Percentiles rank a stretch among this genome's conserved stretches.
phyloP scores from a whole-genome alignment of 176 grass and related monocot genomes.

The Triticum urartu region DNA sequence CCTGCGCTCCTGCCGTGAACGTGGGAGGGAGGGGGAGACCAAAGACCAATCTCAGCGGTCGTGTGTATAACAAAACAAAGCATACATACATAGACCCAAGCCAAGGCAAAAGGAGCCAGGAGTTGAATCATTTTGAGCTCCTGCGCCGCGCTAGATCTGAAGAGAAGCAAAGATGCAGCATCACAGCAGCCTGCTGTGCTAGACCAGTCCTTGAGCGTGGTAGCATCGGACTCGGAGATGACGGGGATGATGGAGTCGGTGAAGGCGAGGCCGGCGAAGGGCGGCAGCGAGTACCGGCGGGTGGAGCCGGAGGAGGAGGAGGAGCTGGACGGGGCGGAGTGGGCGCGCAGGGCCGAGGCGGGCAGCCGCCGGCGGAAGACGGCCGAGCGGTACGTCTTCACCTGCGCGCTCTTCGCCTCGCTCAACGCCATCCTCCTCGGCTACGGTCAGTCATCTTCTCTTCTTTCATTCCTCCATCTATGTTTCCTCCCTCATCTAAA shows the following conservation, averaged over 20 bases:
- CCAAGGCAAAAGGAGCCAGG: background rate
- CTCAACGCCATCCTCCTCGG: constrained; percentile 84
- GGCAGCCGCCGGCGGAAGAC: constrained; percentile 32
- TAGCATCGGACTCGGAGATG: background rate
- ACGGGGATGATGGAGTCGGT: constrained; percentile 29
- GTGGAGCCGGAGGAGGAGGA: constrained; percentile 33
- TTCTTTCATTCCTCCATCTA: background rate
- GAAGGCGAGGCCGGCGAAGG: constrained; percentile 37
- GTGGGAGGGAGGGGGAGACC: constrained; percentile 7
- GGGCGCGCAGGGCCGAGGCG: constrained; percentile 40
- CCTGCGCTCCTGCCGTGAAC: constrained; percentile 23
- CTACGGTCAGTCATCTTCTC: constrained; percentile 49
- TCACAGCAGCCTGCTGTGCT: too few relatives aligned
- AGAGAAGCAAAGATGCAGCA: background rate
- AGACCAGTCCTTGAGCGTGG: background rate
- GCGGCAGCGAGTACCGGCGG: constrained; percentile 36
- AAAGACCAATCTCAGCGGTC: constrained; percentile 21
- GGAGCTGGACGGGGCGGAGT: constrained; percentile 47
- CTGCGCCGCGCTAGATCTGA: constrained; percentile 29
- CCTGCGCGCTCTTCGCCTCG: constrained; percentile 74
- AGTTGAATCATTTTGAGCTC: background rate
- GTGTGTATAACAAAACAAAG: background rate
- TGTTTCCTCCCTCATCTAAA: too few relatives aligned
- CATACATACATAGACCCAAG: background rate
- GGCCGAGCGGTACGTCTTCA: constrained; percentile 57